Evolutionary conservation across 306 rosid genomes (phyloP).

Genomic region (Pterocarpus macrocarpus): DNA sequence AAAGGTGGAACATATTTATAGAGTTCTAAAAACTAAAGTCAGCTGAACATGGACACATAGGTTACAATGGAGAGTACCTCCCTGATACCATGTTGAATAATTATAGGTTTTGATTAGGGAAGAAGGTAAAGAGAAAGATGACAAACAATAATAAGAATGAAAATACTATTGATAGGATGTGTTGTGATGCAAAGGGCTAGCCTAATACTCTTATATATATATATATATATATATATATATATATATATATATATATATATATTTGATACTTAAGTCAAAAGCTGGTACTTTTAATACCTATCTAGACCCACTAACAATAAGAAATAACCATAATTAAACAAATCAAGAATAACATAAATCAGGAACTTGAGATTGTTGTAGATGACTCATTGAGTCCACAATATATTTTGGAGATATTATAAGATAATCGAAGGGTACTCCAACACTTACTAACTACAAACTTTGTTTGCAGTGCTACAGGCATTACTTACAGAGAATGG

Average conservation of each 20-base stretch:
- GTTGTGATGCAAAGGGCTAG: neutral
- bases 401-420: neutral
- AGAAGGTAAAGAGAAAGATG: conserved; percentile 1
- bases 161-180: neutral
- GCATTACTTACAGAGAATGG: conserved; percentile 97
- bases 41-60: neutral
- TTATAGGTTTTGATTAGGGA: neutral
- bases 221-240: no score
- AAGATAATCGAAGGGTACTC: neutral
- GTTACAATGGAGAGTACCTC: neutral
- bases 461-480: conserved; percentile 74
- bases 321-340: conserved; percentile 9
- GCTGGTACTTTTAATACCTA: no score
- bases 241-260: no score
- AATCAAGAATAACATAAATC: no score
- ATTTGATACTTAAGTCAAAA: no score
- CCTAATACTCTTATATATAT: neutral
- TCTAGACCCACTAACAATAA: conserved; percentile 2
- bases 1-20: neutral
- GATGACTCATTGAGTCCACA: conserved; percentile 6
- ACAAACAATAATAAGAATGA: neutral
- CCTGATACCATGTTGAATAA: neutral
- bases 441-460: conserved; percentile 26
- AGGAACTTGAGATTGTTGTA: neutral
- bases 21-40: neutral